phyloP scores from a whole-genome alignment of 2,329 filamentous ascomycete genomes.

The Aureobasidium sp. region DNA sequence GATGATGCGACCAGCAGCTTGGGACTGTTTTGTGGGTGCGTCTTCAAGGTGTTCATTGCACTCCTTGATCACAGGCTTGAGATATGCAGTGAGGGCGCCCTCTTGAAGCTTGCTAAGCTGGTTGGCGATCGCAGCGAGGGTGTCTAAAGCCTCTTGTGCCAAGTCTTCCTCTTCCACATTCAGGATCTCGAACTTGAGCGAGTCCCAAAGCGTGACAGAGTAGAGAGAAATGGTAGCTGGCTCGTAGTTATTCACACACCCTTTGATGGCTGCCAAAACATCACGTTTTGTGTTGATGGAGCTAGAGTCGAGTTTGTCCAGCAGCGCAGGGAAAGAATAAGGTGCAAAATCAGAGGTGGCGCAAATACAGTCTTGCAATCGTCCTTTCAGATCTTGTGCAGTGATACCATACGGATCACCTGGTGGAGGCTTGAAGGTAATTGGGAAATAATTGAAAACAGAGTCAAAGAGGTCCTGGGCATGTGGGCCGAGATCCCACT shows the following conservation, averaged over 20 bases:
- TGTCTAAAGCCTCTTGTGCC: constrained; percentile 51
- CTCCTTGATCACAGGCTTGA: constrained; percentile 57
- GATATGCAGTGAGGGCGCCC: constrained; percentile 46
- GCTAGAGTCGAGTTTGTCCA: constrained; percentile 64
- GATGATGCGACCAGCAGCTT: constrained; percentile 56
- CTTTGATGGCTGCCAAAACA: constrained; percentile 55
- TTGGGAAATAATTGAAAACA: constrained; percentile 66
- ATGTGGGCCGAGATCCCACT: constrained; percentile 57
- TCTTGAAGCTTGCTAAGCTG: constrained; percentile 46
- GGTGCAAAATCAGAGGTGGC: constrained; percentile 58
- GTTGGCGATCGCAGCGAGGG: constrained; percentile 48
- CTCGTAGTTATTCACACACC: constrained; percentile 54
- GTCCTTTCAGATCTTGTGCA: constrained; percentile 59
- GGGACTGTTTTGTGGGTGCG: constrained; percentile 61
- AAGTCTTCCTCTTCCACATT: constrained; percentile 61
- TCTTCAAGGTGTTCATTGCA: constrained; percentile 62
- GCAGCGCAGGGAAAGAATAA: constrained; percentile 57
- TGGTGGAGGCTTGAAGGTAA: constrained; percentile 62
- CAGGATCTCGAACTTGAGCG: constrained; percentile 62
- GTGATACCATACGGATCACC: constrained; percentile 65
- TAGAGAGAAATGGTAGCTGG: constrained; percentile 54
- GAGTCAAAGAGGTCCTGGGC: constrained; percentile 59
- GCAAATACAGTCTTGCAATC: constrained; percentile 57
- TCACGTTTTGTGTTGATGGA: constrained; percentile 64
- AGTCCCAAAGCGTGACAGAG: constrained; percentile 60